Base-by-base conservation (phyloP, 441 rosid genomes). In the Melastoma candidum region DNA sequence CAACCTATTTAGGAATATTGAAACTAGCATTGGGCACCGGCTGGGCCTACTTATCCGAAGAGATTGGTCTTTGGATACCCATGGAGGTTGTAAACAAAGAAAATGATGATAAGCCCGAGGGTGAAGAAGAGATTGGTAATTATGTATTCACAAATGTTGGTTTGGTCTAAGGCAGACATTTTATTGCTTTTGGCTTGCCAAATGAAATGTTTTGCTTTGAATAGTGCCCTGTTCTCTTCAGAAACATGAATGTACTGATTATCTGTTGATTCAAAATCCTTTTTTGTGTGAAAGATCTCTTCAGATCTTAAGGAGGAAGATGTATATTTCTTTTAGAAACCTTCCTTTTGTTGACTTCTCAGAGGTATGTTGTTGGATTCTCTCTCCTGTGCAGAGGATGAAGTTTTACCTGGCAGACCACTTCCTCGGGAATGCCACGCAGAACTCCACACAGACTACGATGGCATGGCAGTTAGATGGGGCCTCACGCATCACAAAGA, bases 401-500 rank as follows among this genome's bases (percentile, higher is more conserved):
- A 76, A 53, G 66, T 83, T 71, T 73, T 89, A 67, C 85, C 99
- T 4, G 99, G 99, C 51, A 81, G 93, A 76, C 83, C 89, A 4
- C 65, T 77, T 65, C 95, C 93, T 56, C 75, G 68, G 11, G 90
- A 80, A 72, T 93, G 99, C 58, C 71, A 74, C 51, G 74, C 82
- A 12, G 83, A 89, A 72, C 90, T 93, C 71, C 97, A 89, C 75
- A 59, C 96, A 7, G 99, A 93, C 71, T 93, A 89, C 53, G 89
- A 46, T 49, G 97, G 99, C 36, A 81, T 62, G 41, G 99, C 99
- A 50, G 93, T 93, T 55, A 81, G 87, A 71, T 93, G 99, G 99
- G 99, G 97, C 62, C 96, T 83, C n/a, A 81, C 95, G 12, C 88
- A 89, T 69, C 97, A 69, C 47, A 86, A 81, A 78, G 96, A 89